Evolutionary conservation across 257 asterid genomes (phyloP).

Genomic region (Phtheirospermum japonicum): DNA sequence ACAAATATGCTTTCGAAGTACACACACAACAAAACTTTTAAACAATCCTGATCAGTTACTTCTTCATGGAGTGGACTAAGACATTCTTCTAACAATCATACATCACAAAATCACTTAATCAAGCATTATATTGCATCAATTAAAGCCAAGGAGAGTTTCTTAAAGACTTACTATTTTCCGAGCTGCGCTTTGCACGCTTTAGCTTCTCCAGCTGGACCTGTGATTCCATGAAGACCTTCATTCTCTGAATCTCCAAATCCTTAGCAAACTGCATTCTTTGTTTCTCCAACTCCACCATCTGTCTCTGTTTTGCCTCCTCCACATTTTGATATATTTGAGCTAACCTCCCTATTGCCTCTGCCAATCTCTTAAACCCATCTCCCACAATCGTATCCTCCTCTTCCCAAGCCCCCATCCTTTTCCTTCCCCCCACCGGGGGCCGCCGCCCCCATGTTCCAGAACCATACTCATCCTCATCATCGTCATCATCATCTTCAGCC

Average conservation of each 20-base stretch:
- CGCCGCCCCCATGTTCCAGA: slow-evolving; percentile 34
- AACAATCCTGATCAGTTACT: background rate
- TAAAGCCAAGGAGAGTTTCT: background rate
- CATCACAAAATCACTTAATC: background rate
- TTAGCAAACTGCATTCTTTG: slow-evolving; percentile 81
- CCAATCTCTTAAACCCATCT: slow-evolving; percentile 56
- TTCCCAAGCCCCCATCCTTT: slow-evolving; percentile 31
- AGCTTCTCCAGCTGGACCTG: slow-evolving; percentile 69
- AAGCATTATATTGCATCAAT: slow-evolving; percentile 10
- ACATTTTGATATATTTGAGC: slow-evolving; percentile 69
- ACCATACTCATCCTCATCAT: slow-evolving; percentile 39
- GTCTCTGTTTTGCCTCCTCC: slow-evolving; percentile 78
- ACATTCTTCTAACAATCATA: background rate
- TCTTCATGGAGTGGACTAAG: background rate
- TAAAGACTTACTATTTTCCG: slow-evolving; percentile 45
- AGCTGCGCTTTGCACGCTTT: slow-evolving; percentile 46
- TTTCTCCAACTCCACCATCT: slow-evolving; percentile 88
- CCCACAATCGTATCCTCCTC: slow-evolving; percentile 23
- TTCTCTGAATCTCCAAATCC: slow-evolving; percentile 87
- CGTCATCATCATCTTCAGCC: slow-evolving; percentile 41
- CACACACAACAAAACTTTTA: background rate
- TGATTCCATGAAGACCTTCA: slow-evolving; percentile 73
- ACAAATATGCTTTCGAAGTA: background rate
- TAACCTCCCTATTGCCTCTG: slow-evolving; percentile 66
- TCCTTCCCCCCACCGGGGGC: slow-evolving; percentile 27